Evolutionary conservation across 495 filamentous ascomycete genomes (phyloP), one percentile per base, ranked within the genome.

Genomic region (Podospora sp.): DNA sequence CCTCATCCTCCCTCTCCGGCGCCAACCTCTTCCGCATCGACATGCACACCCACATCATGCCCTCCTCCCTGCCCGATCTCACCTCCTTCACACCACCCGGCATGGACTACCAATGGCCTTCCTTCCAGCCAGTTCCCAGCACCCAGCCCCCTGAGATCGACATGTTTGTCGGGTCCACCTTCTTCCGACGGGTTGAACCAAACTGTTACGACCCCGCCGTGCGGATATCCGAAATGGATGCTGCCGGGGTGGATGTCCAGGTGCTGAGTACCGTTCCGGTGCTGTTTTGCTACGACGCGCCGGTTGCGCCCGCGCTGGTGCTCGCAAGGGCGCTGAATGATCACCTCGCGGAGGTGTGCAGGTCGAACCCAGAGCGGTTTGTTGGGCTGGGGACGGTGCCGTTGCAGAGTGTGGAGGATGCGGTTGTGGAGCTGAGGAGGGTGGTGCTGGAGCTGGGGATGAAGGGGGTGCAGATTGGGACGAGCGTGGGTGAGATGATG

Each of bases 371-470:
- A 12, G 58, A 49, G 0, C 53, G 73, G 12, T 75, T 75, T 20
- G 71, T 73, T 22, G 73, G 71, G 21, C 46, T 75, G 29, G 71
- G 33, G 8, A 73, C 71, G 14, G 65, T 75, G 62, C 76, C 80
- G 6, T 69, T 92, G 27, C 70, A 73, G 52, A 79, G 86, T 57
- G 76, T 91, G 0, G 79, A 80, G 11, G 83, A 83, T 4, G 90
- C 91, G 4, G 82, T 87, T n/a, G 84, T 81, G 9, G 79, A 92
- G 29, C 73, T 93, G 11, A 86, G 90, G 74, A 60, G 73, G n/a
- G 4, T 69, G 0, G 36, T n/a, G 20, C 14, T 36, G 18, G 18
- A 64, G 36, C 25, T 22, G 1, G 68, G 66, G 6, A 65, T 75
- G 59, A 62, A 59, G 16, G 73, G 73, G 18, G 67, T 75, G 46